Evolutionary conservation across 2,329 filamentous ascomycete genomes (phyloP).

Genomic region (Rutstroemia sp.): DNA sequence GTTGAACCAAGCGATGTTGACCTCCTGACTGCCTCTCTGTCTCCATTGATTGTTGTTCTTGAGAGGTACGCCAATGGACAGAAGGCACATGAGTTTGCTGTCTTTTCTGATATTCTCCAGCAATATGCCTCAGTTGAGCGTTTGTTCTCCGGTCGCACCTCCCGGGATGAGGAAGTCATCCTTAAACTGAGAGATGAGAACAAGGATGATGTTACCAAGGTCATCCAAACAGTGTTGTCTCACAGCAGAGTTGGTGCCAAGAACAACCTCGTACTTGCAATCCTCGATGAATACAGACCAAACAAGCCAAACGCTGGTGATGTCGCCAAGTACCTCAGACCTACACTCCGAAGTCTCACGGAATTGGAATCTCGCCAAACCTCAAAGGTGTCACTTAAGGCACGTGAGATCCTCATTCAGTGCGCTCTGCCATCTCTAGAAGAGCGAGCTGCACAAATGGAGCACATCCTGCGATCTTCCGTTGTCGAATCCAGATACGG

Average conservation of each 20-base stretch:
- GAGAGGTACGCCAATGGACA: constrained; percentile 77
- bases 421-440: constrained; percentile 93
- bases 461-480: constrained; percentile 92
- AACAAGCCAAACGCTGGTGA: constrained; percentile 89
- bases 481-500: constrained; percentile 97
- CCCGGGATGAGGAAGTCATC: constrained; percentile 88
- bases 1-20: constrained; percentile 66
- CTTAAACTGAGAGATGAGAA: constrained; percentile 91
- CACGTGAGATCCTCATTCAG: constrained; percentile 94
- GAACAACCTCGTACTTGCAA: constrained; percentile 86
- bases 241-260: constrained; percentile 90
- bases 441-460: constrained; percentile 93
- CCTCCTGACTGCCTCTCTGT: constrained; percentile 63
- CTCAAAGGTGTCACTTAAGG: constrained; percentile 95
- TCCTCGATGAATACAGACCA: constrained; percentile 88
- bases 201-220: constrained; percentile 81
- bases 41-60: constrained; percentile 71
- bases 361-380: constrained; percentile 79
- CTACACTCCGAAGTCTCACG: constrained; percentile 74
- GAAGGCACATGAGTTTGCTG: constrained; percentile 80
- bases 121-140: constrained; percentile 78
- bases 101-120: constrained; percentile 73
- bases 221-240: constrained; percentile 84
- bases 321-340: constrained; percentile 79
- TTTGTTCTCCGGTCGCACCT: constrained; percentile 77